phyloP scores from a whole-genome alignment of 768 basidiomycete species.

The Psilocybe sp. region DNA sequence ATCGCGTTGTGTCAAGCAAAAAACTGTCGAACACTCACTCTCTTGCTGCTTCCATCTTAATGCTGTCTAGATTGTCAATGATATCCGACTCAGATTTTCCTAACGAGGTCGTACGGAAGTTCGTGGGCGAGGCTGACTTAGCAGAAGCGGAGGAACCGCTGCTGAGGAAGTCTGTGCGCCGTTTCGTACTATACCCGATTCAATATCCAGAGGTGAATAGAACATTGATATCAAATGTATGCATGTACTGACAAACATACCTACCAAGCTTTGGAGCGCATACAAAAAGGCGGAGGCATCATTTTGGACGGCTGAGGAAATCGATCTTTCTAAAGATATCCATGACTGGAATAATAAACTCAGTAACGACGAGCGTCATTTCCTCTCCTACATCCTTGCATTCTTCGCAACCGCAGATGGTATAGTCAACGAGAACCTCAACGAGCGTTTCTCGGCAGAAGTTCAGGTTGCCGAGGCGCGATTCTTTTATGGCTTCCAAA shows the following conservation, averaged over 20 bases:
- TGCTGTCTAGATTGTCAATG: too few species aligned
- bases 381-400: slow-evolving; percentile 89
- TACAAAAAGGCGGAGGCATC: slow-evolving; percentile 99
- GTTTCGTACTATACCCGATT: slow-evolving; percentile 93
- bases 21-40: too few species aligned
- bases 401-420: slow-evolving; percentile 97
- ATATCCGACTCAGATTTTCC: too few species aligned
- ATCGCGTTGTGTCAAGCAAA: too few species aligned
- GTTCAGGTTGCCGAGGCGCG: slow-evolving; percentile 91
- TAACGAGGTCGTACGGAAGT: too few species aligned
- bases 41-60: too few species aligned
- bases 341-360: slow-evolving; percentile 82
- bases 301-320: slow-evolving; percentile 88
- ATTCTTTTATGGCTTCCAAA: slow-evolving; percentile 98
- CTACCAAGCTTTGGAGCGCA: slow-evolving; percentile 89
- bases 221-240: not conserved
- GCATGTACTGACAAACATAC: not conserved
- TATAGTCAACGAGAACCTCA: slow-evolving; percentile 94
- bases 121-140: slow-evolving; percentile 70
- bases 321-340: slow-evolving; percentile 84
- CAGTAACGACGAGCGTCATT: slow-evolving; percentile 80
- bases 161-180: slow-evolving; percentile 67
- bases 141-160: slow-evolving; percentile 78
- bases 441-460: slow-evolving; percentile 91
- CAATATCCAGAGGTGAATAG: slow-evolving; percentile 82